These are phyloP conservation scores for Platismatia glauca DNA, from an alignment of 495 filamentous ascomycete genomes.

Conservation along the genomic window DNA sequence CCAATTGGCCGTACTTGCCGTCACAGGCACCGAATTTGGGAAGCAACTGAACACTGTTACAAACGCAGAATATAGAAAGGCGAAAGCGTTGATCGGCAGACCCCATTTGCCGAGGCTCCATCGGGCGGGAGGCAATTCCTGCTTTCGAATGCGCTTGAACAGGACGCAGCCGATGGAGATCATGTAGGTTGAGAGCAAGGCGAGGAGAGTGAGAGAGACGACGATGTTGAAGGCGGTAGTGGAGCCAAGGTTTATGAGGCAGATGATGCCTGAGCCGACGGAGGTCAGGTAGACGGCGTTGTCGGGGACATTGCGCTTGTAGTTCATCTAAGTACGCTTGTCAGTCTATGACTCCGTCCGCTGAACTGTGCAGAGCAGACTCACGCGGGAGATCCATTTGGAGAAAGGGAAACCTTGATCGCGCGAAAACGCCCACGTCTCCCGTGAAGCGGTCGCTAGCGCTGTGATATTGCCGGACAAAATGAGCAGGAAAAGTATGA, in stretches of 20 bases:
- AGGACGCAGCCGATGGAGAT: conserved; percentile 35
- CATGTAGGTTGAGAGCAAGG: conserved; percentile 36
- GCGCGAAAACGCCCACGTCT: conserved; percentile 41
- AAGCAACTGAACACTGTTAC: conserved; percentile 30
- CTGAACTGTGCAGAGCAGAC: not conserved
- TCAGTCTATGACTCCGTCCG: not conserved
- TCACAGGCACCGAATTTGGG: conserved; percentile 24
- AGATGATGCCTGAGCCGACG: conserved; percentile 29
- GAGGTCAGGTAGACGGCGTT: conserved; percentile 31
- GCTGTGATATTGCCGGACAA: conserved; percentile 32
- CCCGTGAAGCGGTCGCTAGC: conserved; percentile 35
- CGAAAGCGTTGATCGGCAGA: conserved; percentile 26
- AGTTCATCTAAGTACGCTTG: conserved; percentile 21
- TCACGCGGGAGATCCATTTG: conserved; percentile 26
- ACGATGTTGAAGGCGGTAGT: conserved; percentile 36
- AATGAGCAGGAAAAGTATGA: conserved; percentile 34
- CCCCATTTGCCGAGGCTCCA: conserved; percentile 26
- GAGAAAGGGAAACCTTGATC: conserved; percentile 42
- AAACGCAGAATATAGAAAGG: conserved; percentile 23
- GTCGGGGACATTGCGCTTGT: conserved; percentile 27
- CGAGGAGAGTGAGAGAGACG: conserved; percentile 35
- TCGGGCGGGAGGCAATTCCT: conserved; percentile 18
- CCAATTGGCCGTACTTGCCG: conserved; percentile 25
- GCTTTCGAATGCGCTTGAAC: conserved; percentile 14
- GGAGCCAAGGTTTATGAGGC: conserved; percentile 37